phyloP scores from a whole-genome alignment of 345 rosid species.

The Odontarrhena argentea region DNA sequence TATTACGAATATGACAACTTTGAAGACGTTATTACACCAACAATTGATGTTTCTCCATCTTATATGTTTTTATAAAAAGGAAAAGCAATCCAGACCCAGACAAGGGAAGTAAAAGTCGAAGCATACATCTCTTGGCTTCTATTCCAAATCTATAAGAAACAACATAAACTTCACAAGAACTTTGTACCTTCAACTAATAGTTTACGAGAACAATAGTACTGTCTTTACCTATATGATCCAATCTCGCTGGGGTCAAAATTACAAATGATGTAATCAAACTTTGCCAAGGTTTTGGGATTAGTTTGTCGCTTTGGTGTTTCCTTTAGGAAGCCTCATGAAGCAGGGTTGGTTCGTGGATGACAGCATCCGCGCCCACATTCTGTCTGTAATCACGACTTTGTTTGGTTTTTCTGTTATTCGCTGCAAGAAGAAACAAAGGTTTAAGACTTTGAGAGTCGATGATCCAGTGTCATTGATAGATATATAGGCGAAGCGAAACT shows the following conservation, averaged over 20 bases:
- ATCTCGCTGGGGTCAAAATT: conserved; percentile 27
- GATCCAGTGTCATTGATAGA: not conserved
- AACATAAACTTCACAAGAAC: conserved; percentile 12
- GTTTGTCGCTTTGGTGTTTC: conserved; percentile 2
- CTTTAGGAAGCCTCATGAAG: conserved; percentile 49
- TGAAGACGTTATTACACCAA: not conserved
- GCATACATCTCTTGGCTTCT: not conserved
- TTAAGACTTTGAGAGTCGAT: not conserved
- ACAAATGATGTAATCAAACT: conserved; percentile 25
- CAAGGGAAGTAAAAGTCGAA: conserved; percentile 3
- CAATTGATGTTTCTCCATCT: not conserved
- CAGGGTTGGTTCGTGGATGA: conserved; percentile 83
- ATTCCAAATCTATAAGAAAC: conserved; percentile 13
- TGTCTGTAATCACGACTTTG: conserved; percentile 76
- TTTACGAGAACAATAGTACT: conserved; percentile 13
- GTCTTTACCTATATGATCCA: conserved; percentile 10
- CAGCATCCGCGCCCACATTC: conserved; percentile 87
- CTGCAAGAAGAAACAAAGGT: conserved; percentile 42
- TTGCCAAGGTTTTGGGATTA: conserved; percentile 19
- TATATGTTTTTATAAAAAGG: not conserved
- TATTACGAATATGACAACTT: not conserved
- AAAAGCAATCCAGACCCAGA: conserved; percentile 3
- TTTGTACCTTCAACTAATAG: conserved; percentile 11
- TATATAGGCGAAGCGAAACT: conserved; percentile 35
- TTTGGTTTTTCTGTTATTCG: conserved; percentile 63